Base-by-base conservation (phyloP, 177 flowering plant species). In the Vitis hybrid region DNA sequence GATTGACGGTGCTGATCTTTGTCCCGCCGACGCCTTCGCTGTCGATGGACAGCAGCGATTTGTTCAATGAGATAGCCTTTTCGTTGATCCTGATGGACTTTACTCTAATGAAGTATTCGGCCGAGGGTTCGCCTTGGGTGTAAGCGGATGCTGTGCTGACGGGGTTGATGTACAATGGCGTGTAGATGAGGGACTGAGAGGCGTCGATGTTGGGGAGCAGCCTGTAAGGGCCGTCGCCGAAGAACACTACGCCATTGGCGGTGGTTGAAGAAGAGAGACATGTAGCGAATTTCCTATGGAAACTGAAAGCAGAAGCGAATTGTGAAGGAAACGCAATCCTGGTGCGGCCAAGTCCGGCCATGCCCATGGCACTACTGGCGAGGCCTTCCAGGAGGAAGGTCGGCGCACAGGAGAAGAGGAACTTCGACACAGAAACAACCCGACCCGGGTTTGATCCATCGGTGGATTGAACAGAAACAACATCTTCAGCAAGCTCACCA, bases 331-430 rank as follows among this genome's bases (percentile, higher is more conserved):
- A 67, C 0, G 81, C 75, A 6, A 83, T 74, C 3, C 64, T 70
- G 0, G 81, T 73, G 27, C 94, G 70, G 1, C 90, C 92, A 4
- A 89, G 77, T 2, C 92, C 97, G 1, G 83, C 87, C 75, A 86
- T 84, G 2, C 95, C 93, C 1, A 48, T 35, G 7, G 65, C 81
- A 0, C 86, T 86, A 5, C 49, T 62, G 9, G 91, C 87, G 3
- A 90, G 83, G 48, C 88, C 87, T 7, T 72, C 16, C 2, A 80
- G 16, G 16, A 84, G 66, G 52, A 54, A 70, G 1, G 76, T 68
- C 1, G 87, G 65, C 5, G 77, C 84, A 64, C 89, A 86, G 2
- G 69, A 2, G 73, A 86, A 84, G 19, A 81, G 11, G 65, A 86
- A 78, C 11, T 52, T 32, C 3, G 80, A 52, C 9, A 74, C 81